Evolutionary conservation across 345 rosid species (phyloP).

Genomic region (Citrus reticulata): DNA sequence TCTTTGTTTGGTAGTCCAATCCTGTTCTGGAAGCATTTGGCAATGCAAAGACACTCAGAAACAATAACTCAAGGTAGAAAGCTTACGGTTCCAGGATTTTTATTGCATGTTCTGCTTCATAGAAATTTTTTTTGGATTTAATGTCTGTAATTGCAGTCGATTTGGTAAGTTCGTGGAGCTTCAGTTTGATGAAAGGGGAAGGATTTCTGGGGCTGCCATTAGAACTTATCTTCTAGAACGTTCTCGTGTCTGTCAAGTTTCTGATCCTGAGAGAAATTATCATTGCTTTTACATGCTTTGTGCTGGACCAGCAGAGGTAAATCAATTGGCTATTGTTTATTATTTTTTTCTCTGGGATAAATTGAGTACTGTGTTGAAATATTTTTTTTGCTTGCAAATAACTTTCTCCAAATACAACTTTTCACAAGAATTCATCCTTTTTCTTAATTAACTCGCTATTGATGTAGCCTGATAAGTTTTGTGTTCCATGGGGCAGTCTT

Average conservation of each 20-base stretch:
- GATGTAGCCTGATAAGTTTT: background rate
- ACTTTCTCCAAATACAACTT: background rate
- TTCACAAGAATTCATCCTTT: background rate
- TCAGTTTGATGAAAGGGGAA: conserved; percentile 79
- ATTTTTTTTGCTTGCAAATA: background rate
- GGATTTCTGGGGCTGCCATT: conserved; percentile 97
- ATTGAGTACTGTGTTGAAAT: background rate
- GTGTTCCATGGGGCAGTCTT: background rate
- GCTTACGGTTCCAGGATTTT: conserved; percentile 7
- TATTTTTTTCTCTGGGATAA: background rate
- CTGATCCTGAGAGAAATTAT: conserved; percentile 98
- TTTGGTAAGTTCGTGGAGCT: conserved; percentile 99
- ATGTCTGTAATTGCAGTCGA: conserved; percentile 56
- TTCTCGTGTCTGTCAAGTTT: conserved; percentile 97
- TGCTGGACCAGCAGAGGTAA: conserved; percentile 84
- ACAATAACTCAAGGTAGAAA: conserved; percentile 89
- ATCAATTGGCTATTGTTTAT: background rate
- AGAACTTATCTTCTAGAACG: conserved; percentile 95
- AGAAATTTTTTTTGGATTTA: conserved; percentile 7
- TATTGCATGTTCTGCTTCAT: conserved; percentile 13
- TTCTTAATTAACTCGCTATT: background rate
- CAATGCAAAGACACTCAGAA: conserved; percentile 95
- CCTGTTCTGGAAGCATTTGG: conserved; percentile 99
- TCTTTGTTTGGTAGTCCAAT: conserved; percentile 64
- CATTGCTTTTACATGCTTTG: conserved; percentile 99